These are phyloP conservation scores for Nicotiana undulata DNA, from an alignment of 257 asterid species.

Conservation along the genomic window DNA sequence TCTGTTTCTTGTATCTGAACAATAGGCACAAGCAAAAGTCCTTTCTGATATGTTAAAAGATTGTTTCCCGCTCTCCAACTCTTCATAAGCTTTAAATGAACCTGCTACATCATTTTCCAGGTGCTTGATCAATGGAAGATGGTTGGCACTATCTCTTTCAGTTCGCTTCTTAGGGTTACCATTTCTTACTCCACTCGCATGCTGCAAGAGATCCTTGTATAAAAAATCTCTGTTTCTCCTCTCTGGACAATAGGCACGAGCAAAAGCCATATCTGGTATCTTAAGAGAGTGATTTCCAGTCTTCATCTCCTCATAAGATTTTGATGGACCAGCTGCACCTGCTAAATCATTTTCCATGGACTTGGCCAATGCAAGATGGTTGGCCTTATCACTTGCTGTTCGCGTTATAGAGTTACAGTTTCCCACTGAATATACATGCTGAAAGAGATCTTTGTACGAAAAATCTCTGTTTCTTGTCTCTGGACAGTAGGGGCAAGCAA, in stretches of 20 bases:
- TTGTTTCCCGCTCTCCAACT: constrained; percentile 48
- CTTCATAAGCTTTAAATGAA: constrained; percentile 32
- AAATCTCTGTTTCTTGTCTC: constrained; percentile 45
- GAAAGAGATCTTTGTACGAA: constrained; percentile 52
- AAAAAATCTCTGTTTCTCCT: constrained; percentile 43
- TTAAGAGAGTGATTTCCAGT: constrained; percentile 46
- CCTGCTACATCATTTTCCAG: constrained; percentile 39
- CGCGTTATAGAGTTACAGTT: constrained; percentile 45
- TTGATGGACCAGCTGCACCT: constrained; percentile 33
- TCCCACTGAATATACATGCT: constrained; percentile 59
- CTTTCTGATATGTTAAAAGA: constrained; percentile 42
- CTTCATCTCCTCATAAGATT: constrained; percentile 38
- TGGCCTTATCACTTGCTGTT: constrained; percentile 45
- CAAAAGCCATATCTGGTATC: constrained; percentile 42
- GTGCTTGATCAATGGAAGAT: constrained; percentile 62
- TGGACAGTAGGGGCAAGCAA: constrained; percentile 73
- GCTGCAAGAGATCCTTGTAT: constrained; percentile 70
- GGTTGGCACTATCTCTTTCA: constrained; percentile 50
- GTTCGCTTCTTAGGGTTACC: constrained; percentile 48
- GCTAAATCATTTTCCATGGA: constrained; percentile 44
- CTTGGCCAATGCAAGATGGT: constrained; percentile 67
- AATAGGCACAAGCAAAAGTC: constrained; percentile 62
- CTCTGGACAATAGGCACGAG: constrained; percentile 73
- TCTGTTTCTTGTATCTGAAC: constrained; percentile 55
- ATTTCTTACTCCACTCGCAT: constrained; percentile 51